Evolutionary conservation across 2,329 filamentous ascomycete genomes (phyloP).

Genomic region (Exophiala sp.): DNA sequence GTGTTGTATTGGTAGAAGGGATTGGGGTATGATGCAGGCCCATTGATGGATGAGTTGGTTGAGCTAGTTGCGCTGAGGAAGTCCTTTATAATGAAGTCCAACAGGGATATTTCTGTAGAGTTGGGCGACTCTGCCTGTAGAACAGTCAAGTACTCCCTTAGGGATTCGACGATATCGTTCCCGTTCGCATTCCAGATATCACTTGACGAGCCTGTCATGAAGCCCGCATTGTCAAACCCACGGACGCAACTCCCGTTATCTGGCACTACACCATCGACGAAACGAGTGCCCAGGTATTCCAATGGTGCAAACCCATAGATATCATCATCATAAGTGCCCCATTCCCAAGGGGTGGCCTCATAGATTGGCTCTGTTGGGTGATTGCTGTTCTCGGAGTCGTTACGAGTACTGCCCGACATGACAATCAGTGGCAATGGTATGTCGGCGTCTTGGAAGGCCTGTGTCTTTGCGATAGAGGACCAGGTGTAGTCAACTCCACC

Average conservation of each 20-base stretch:
- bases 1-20: conserved; percentile 67
- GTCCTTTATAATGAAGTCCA: too few relatives aligned
- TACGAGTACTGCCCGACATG: conserved; percentile 63
- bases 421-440: conserved; percentile 71
- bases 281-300: conserved; percentile 68
- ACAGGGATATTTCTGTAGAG: too few relatives aligned
- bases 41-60: conserved; percentile 51
- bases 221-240: conserved; percentile 79
- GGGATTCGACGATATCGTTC: too few relatives aligned
- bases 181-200: conserved; percentile 48
- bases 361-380: conserved; percentile 65
- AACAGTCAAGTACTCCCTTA: too few relatives aligned
- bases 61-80: too few relatives aligned
- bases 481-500: conserved; percentile 76
- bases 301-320: conserved; percentile 67
- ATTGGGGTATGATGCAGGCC: conserved; percentile 70
- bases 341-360: conserved; percentile 74
- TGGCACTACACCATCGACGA: conserved; percentile 60
- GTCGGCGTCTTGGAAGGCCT: conserved; percentile 58
- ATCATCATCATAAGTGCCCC: conserved; percentile 72
- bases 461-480: conserved; percentile 67
- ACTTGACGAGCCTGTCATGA: conserved; percentile 78
- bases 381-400: conserved; percentile 38
- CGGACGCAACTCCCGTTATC: conserved; percentile 60
- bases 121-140: too few relatives aligned